Evolutionary conservation across 176 grass and related monocot species (phyloP).

Genomic region (Oryza longistaminata): DNA sequence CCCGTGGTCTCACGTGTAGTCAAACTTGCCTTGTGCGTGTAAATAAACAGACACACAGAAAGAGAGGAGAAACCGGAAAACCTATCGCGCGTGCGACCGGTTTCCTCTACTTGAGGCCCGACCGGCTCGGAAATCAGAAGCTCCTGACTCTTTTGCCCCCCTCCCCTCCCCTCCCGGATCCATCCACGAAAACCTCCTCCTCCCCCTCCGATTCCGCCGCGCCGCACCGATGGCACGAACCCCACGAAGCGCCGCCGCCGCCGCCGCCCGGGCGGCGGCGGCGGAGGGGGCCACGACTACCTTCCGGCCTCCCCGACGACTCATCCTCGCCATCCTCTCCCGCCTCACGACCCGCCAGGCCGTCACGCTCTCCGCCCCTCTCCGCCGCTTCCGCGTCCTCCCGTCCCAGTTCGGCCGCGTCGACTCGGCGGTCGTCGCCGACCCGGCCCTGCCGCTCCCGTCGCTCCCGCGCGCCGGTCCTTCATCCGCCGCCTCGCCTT

Average conservation of each 20-base stretch:
- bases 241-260: conserved; percentile 32
- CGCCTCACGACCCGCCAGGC: conserved; percentile 44
- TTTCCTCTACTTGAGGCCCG: no score
- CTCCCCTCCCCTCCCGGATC: background rate
- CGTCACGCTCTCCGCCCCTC: conserved; percentile 31
- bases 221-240: background rate
- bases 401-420: background rate
- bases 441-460: background rate
- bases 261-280: background rate
- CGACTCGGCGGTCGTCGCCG: conserved; percentile 33
- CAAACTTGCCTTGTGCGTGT: no score
- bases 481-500: conserved; percentile 46
- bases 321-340: conserved; percentile 43
- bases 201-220: background rate
- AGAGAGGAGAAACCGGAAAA: background rate
- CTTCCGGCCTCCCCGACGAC: conserved; percentile 42
- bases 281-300: conserved; percentile 3
- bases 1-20: no score
- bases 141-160: no score
- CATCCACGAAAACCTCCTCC: background rate
- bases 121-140: no score
- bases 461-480: background rate
- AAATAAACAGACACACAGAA: no score
- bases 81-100: no score
- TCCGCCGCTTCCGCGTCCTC: conserved; percentile 42